Conservation (phyloP, 2,329 filamentous ascomycete genomes). For the Phialophora verrucosa region DNA sequence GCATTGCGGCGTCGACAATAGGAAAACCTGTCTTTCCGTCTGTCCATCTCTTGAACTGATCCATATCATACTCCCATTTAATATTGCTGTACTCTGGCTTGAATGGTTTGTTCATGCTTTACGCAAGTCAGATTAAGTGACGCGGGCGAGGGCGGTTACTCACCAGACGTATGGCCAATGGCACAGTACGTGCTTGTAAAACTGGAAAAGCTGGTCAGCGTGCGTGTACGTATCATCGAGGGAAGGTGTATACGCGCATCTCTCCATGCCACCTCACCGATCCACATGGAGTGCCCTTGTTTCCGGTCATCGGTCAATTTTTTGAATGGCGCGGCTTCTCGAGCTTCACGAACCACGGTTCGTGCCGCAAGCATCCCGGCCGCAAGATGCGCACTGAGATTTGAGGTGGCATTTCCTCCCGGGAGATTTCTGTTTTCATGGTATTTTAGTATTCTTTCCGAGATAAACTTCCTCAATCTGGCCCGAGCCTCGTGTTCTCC, state of each 20-base stretch:
- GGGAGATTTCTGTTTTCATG: conserved; percentile 70
- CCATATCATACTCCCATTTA: conserved; percentile 75
- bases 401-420: conserved; percentile 66
- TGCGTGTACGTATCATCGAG: not conserved
- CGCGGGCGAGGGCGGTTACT: conserved; percentile 7
- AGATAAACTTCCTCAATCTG: conserved; percentile 70
- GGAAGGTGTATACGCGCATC: conserved; percentile 52
- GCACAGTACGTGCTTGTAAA: conserved; percentile 83
- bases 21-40: conserved; percentile 78
- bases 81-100: conserved; percentile 86
- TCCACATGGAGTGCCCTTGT: conserved; percentile 68
- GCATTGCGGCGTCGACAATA: conserved; percentile 85
- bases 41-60: conserved; percentile 75
- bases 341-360: conserved; percentile 68
- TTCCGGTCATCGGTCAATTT: conserved; percentile 42
- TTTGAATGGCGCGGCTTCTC: conserved; percentile 66
- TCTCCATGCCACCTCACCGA: conserved; percentile 82
- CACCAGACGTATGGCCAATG: conserved; percentile 75
- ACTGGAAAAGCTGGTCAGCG: conserved; percentile 45
- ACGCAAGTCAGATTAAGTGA: not conserved
- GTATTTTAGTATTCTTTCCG: conserved; percentile 68
- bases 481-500: conserved; percentile 74
- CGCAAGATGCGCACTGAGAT: conserved; percentile 74
- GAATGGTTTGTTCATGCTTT: conserved; percentile 73
- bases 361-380: conserved; percentile 70